Evolutionary conservation across 2,329 filamentous ascomycete species (phyloP), one percentile per base, ranked within the genome.

Genomic region (Pseudocercospora crystallina): DNA sequence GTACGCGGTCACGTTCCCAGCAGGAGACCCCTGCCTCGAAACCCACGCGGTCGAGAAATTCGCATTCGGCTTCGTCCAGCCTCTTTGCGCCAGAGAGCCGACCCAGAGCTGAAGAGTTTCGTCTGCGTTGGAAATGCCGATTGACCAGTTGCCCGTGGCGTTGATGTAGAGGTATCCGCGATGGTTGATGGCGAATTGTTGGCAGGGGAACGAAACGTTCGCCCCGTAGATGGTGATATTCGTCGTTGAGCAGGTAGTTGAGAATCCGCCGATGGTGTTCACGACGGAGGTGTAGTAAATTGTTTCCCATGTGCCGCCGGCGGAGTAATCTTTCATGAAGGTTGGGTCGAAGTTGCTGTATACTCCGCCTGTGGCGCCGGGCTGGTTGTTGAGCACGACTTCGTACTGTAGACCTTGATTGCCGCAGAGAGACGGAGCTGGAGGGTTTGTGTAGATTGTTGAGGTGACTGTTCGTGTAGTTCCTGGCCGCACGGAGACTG

Each of bases 401-500:
- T 37, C 54, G 39, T 51, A 56, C 29, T 54, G 43, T 20, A 54
- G 39, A 20, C 54, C 54, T 48, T 53, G 50, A 15, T 56, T 56
- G 20, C 33, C 40, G 51, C 54, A 56, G 13, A 41, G n/a, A 17
- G 43, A 42, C 14, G 54, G 50, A 8, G 54, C 46, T 26, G 46
- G 41, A 14, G 38, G 36, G 1, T 37, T 17, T 17, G 31, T 5
- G 8, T 20, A 31, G 2, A 32, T 33, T 14, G 10, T 41, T 5
- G 30, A 12, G 3, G 45, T 33, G 8, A 47, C 36, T 32, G 26
- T 47, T 31, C 30, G 29, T 9, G 45, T 47, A 4, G 20, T 26
- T 4, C 20, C 20, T 7, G 20, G 20, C 7, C 20, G 20, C 4
- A 26, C 20, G 20, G 20, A 26, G 36, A 39, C 20, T 14, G 32